Evolutionary conservation across 164 flowering plant species (phyloP), one percentile per base, ranked within the genome.

Genomic region (Macadamia tetraphylla): DNA sequence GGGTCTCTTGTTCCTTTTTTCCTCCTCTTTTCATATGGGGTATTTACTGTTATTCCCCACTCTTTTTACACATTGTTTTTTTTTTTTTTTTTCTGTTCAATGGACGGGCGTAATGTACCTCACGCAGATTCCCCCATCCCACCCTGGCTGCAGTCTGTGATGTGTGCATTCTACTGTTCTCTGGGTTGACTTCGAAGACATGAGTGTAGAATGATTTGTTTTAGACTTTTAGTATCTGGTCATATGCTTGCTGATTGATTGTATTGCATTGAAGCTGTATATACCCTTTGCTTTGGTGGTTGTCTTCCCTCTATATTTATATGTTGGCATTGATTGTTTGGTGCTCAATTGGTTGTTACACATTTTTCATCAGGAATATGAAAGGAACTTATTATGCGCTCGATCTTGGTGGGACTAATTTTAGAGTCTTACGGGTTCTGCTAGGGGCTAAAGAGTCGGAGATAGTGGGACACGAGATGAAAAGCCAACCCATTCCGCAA

Each of bases 401-500:
- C 29, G 87, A 88, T 82, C 85, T 94, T 69, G 98, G 97, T 58
- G 95, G 95, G 35, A 92, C 96, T 15, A 80, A 94, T 81, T 90
- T 90, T 72, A 87, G 98, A 84, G 88, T 94, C 29, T 75, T 94
- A 76, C 81, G 94, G 74, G 86, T 90, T 75, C 84, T 82, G 68
- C 83, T 92, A 64, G 89, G 88, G 58, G 97, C 88, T 70, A 68
- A 73, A 74, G 81, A 79, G 52, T 86, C 89, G 44, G 70, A 76
- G 40, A 82, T 79, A 35, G 31, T 84, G 65, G 74, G 69, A 43
- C 79, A 70, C 52, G 83, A 89, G 68, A 84, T 88, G 35, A 86
- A 94, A 44, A 67, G 79, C 31, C 85, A 81, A 67, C 81, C 84
- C 58, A 85, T 94, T 76, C 98, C 97, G 8, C 81, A 65, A 69